These are phyloP conservation scores for Ulota crispa DNA, from an alignment of 225 moss, liverwort and hornwort species.

Conservation along the genomic window DNA sequence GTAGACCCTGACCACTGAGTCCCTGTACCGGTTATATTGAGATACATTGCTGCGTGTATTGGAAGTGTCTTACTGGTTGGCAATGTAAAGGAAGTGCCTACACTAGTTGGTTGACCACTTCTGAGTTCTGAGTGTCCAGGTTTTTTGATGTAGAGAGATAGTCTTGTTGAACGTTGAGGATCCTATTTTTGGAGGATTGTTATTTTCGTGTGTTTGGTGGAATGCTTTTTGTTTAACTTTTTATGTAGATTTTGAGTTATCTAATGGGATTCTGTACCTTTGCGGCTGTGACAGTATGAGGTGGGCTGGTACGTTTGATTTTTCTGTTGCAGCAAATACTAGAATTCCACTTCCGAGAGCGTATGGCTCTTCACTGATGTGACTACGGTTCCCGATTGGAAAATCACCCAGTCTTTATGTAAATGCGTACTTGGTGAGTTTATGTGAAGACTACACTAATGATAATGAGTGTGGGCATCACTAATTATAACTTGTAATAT, in stretches of 20 bases:
- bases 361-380: neutral
- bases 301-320: neutral
- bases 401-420: neutral
- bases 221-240: neutral
- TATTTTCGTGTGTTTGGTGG: neutral
- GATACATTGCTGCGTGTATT: slow-evolving; percentile 25
- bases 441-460: too few relatives aligned
- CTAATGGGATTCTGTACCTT: neutral
- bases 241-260: neutral
- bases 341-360: neutral
- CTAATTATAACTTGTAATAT: too few relatives aligned
- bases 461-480: too few relatives aligned
- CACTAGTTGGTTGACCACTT: slow-evolving; percentile 11
- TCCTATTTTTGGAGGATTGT: neutral
- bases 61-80: slow-evolving; percentile 33
- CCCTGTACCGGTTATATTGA: slow-evolving; percentile 22
- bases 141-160: slow-evolving; percentile 12
- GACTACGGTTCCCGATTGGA: neutral
- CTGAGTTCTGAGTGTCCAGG: neutral
- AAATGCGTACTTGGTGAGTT: neutral
- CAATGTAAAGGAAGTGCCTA: slow-evolving; percentile 28
- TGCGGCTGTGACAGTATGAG: neutral
- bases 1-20: slow-evolving; percentile 18
- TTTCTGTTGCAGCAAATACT: neutral
- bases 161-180: slow-evolving; percentile 19